A percentile compares a stretch with the other conserved stretches of the same genome.
Conservation (phyloP, 2,329 filamentous ascomycete genomes). For the Podosphaera xanthii region DNA sequence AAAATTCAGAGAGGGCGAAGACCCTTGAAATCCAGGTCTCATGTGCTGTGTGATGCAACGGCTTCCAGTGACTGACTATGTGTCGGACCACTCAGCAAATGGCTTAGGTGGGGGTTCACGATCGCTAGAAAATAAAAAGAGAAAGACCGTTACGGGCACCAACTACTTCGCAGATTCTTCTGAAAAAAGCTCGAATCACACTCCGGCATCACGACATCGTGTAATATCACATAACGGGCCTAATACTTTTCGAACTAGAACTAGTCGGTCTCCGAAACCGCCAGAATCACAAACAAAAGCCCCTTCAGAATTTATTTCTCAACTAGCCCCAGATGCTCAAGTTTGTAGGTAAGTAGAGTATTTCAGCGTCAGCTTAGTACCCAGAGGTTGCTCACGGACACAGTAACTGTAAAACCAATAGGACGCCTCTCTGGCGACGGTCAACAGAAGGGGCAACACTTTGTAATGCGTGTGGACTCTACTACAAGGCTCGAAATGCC, state of each 20-base stretch:
- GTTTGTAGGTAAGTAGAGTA: conserved; percentile 40
- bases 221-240: neutral
- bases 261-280: neutral
- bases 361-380: neutral
- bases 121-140: conserved; percentile 7
- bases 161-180: conserved; percentile 8
- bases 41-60: conserved; percentile 11
- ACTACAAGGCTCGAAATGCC: conserved; percentile 81
- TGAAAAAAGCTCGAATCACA: conserved; percentile 8
- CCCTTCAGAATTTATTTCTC: conserved; percentile 1
- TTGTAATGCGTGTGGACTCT: conserved; percentile 92
- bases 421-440: conserved; percentile 82
- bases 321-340: conserved; percentile 29
- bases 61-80: conserved; percentile 10
- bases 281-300: neutral
- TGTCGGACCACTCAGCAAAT: conserved; percentile 12
- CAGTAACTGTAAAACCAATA: conserved; percentile 87
- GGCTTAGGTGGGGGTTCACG: conserved; percentile 9
- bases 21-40: conserved; percentile 1
- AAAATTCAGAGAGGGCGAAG: too few relatives aligned
- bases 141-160: conserved; percentile 5
- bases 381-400: conserved; percentile 4
- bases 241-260: neutral
- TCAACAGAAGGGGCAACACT: conserved; percentile 86
- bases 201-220: neutral